Conservation (phyloP, 1,139 yeast species). For the Hyphopichia burtonii region DNA sequence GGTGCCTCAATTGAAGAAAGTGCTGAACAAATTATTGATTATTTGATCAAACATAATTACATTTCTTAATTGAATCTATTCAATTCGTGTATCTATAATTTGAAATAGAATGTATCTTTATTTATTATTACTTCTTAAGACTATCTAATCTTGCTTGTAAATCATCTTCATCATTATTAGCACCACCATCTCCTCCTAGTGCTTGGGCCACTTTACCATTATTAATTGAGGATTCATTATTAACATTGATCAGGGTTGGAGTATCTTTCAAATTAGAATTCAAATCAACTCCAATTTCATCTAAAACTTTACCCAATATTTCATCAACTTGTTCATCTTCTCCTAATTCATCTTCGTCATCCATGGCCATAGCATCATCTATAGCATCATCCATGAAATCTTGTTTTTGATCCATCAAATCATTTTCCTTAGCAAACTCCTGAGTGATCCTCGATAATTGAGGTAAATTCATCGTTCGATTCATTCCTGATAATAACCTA, state of each 20-base stretch:
- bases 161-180: slow-evolving; percentile 64
- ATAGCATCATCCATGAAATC: slow-evolving; percentile 98
- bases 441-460: slow-evolving; percentile 86
- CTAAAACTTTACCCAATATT: slow-evolving; percentile 85
- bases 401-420: slow-evolving; percentile 96
- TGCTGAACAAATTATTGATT: slow-evolving; percentile 69
- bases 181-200: slow-evolving; percentile 27
- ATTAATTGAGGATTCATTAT: slow-evolving; percentile 23
- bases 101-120: not conserved
- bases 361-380: slow-evolving; percentile 91
- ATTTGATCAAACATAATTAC: slow-evolving; percentile 57
- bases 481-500: slow-evolving; percentile 78
- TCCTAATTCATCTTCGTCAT: slow-evolving; percentile 61
- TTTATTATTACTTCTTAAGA: slow-evolving; percentile 68
- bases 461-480: slow-evolving; percentile 85
- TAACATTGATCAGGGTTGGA: slow-evolving; percentile 51
- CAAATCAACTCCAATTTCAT: slow-evolving; percentile 92
- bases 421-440: slow-evolving; percentile 93
- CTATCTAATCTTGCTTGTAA: slow-evolving; percentile 86
- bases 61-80: slow-evolving; percentile 20
- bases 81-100: not conserved
- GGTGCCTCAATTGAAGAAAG: slow-evolving; percentile 74
- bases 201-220: slow-evolving; percentile 50
- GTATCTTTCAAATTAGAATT: slow-evolving; percentile 66
- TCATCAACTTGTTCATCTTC: slow-evolving; percentile 92